Evolutionary conservation across 1,139 yeast genomes (phyloP).

Genomic region (Suhomyces panamericanus): DNA sequence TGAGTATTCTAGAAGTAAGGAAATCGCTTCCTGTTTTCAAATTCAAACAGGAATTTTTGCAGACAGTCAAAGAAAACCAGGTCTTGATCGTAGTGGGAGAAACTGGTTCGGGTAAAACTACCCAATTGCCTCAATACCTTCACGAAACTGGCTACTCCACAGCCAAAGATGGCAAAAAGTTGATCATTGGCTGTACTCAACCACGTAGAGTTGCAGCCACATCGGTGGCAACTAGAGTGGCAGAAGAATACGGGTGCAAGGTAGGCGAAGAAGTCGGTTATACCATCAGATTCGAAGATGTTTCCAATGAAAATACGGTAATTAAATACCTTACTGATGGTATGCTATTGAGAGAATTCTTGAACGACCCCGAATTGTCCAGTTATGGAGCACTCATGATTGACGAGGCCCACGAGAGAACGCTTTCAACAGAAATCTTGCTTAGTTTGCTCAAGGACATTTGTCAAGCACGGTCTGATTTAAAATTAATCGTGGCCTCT

Average conservation of each 20-base stretch:
- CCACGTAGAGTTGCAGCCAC: conserved; percentile 96
- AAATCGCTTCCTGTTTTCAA: conserved; percentile 75
- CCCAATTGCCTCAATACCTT: conserved; percentile 88
- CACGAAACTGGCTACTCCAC: conserved; percentile 77
- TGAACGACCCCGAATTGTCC: conserved; percentile 69
- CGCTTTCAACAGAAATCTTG: conserved; percentile 87
- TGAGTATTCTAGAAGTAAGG: conserved; percentile 49
- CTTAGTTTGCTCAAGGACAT: conserved; percentile 80
- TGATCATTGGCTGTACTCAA: conserved; percentile 85
- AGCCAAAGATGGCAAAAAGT: conserved; percentile 24
- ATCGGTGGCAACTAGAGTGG: conserved; percentile 88
- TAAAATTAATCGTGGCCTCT: conserved; percentile 79
- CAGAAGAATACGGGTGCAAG: conserved; percentile 74
- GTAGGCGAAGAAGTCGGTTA: conserved; percentile 87
- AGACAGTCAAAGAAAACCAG: conserved; percentile 63
- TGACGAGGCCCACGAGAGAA: conserved; percentile 97
- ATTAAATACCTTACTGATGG: conserved; percentile 94
- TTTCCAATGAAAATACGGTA: conserved; percentile 58
- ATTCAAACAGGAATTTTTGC: conserved; percentile 62
- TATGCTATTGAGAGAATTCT: conserved; percentile 82
- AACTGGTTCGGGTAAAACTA: conserved; percentile 97
- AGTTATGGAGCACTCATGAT: conserved; percentile 82
- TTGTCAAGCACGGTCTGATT: conserved; percentile 59
- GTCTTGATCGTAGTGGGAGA: conserved; percentile 91
- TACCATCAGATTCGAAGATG: conserved; percentile 82